These are phyloP conservation scores for Fagopyrum homotropicum DNA, from an alignment of 148 eudicot genomes.

Conservation along the genomic window DNA sequence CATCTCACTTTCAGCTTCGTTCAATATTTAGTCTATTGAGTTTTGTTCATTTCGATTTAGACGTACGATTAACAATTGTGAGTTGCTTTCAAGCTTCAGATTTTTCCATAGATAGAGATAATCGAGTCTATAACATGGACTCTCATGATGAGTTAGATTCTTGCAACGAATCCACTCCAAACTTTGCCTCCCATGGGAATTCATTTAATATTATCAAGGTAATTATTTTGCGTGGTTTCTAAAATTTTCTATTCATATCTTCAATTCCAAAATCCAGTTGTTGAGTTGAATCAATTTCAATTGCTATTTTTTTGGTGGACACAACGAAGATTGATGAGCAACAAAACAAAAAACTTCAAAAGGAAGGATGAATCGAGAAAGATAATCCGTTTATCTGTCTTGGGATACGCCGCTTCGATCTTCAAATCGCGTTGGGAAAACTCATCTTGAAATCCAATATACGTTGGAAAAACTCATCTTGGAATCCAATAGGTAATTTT, in stretches of 20 bases:
- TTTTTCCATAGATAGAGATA: too few relatives aligned
- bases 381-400: conserved; percentile 27
- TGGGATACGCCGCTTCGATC: conserved; percentile 45
- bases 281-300: neutral
- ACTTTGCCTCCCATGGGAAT: conserved; percentile 20
- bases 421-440: conserved; percentile 70
- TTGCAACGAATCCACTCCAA: conserved; percentile 17
- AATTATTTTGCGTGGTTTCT: neutral
- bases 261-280: neutral
- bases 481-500: conserved; percentile 41
- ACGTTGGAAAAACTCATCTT: neutral
- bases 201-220: conserved; percentile 46
- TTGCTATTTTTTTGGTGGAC: conserved; percentile 36
- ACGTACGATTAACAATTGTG: too few relatives aligned
- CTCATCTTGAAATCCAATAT: conserved; percentile 7
- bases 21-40: too few relatives aligned
- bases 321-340: conserved; percentile 48
- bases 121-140: conserved; percentile 23
- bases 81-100: too few relatives aligned
- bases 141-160: conserved; percentile 55
- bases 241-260: neutral
- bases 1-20: too few relatives aligned
- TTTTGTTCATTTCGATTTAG: too few relatives aligned
- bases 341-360: conserved; percentile 36
- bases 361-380: conserved; percentile 43